Base-by-base conservation (phyloP, 495 filamentous ascomycete genomes). In the Xylaria cubensis region DNA sequence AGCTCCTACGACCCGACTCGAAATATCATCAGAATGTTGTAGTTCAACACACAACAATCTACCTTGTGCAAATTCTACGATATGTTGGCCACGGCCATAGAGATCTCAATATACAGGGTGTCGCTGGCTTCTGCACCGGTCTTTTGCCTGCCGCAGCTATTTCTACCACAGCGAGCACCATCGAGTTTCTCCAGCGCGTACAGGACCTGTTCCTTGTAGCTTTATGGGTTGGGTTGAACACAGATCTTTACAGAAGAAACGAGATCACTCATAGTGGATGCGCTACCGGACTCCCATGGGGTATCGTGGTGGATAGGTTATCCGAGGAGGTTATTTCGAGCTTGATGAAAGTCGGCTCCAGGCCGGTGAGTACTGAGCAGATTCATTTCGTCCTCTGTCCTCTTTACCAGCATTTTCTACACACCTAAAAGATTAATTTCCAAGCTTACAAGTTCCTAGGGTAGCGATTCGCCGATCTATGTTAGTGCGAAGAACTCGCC, bases 141-240 rank as follows among this genome's bases (percentile, higher is more conserved):
- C 66, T 69, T 36, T 26, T 69, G 34, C 66, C 66, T 10, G 66
- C 66, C 32, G 51, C 66, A 15, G 66, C 50, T 24, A 44, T 69
- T 15, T 36, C 66, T 26, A 53, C 66, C 7, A 26, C 66, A 41
- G 6, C 39, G 24, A 69, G 58, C 19, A 56, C 58, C 36, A 41
- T 69, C 66, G 66, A 69, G 10, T 36, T 69, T 29, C 34, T 69
- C 12, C 66, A 69, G 66, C 66, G 66, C n/a, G 66, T 42, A 24
- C 36, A 69, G 46, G 66, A 69, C 66, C 42, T 69, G 15, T 69
- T 69, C 17, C 26, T 58, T 29, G 66, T 69, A 2, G 66, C 66
- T 19, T 29, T 69, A 7, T 69, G 66, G 66, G 21, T 69, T 26
- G 66, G 66, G 21, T 59, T 69, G 7, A 48, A 59, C 17, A 41